Percentiles rank a stretch among this genome's conserved stretches.
These are phyloP conservation scores for Fusarium haematococcum DNA, from an alignment of 2,329 filamentous ascomycete genomes.

Conservation along the genomic window DNA sequence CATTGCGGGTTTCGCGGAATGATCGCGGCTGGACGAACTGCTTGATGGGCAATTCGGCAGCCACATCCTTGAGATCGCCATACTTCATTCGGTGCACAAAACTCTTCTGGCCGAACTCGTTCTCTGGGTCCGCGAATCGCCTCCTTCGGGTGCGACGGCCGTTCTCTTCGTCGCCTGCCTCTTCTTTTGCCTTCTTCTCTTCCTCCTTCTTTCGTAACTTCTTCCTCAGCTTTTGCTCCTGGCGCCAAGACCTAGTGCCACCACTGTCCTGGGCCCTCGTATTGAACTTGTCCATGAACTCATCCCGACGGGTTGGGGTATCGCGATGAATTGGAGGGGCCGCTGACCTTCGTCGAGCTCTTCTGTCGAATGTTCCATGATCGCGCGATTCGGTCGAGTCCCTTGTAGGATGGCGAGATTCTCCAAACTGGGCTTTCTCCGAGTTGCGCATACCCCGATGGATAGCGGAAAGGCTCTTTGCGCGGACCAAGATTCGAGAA, in stretches of 20 bases:
- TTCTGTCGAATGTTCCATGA: conserved; percentile 1
- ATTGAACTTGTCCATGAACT: conserved; percentile 39
- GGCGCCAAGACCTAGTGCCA: conserved; percentile 46
- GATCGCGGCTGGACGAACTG: conserved; percentile 43
- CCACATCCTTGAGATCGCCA: conserved; percentile 51
- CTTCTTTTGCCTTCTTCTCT: conserved; percentile 51
- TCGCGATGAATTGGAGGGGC: conserved; percentile 6
- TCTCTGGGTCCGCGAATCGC: conserved; percentile 64
- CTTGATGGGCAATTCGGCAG: conserved; percentile 39
- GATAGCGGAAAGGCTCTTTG: conserved; percentile 72
- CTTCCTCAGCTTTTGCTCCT: conserved; percentile 62
- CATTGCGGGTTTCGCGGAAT: conserved; percentile 28
- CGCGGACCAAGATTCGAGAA: conserved; percentile 40
- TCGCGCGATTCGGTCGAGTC: not conserved
- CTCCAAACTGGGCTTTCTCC: conserved; percentile 49
- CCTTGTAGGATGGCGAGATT: conserved; percentile 18
- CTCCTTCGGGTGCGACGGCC: conserved; percentile 60
- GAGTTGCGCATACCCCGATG: conserved; percentile 71
- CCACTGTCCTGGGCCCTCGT: conserved; percentile 42
- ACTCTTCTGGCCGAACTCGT: conserved; percentile 65
- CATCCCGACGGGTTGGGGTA: conserved; percentile 15
- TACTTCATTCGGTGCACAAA: conserved; percentile 66
- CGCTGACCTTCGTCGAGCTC: not conserved
- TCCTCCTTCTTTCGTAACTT: conserved; percentile 60
- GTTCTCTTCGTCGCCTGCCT: conserved; percentile 48